Evolutionary conservation across 345 rosid species (phyloP).

Genomic region (Luvunga scandens): DNA sequence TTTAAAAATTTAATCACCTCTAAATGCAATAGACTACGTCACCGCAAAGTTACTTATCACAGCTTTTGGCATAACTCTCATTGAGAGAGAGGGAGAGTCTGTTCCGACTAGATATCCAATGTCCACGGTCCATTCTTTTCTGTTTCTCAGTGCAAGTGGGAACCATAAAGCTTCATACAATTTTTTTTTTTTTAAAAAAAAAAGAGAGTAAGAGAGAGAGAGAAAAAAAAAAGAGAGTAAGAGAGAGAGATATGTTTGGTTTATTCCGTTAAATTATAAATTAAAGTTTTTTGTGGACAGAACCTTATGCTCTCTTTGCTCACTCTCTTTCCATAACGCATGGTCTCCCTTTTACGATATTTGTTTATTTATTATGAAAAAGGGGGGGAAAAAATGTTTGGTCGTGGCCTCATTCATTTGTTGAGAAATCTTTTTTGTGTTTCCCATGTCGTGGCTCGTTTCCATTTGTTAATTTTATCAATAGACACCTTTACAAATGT

Average conservation of each 20-base stretch:
- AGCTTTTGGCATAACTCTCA: too few species aligned
- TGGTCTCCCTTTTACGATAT: slow-evolving; percentile 40
- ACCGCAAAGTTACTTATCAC: too few species aligned
- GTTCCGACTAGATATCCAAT: slow-evolving; percentile 20
- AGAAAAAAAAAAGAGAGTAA: neutral
- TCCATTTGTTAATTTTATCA: slow-evolving; percentile 6
- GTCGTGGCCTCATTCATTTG: neutral
- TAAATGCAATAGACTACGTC: too few species aligned
- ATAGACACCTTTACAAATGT: neutral
- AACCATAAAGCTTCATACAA: slow-evolving; percentile 5
- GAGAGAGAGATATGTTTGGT: slow-evolving; percentile 5
- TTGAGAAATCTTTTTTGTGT: neutral
- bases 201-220: neutral
- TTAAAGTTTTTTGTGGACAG: slow-evolving; percentile 17
- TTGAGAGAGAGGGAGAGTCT: too few species aligned
- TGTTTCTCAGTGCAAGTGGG: slow-evolving; percentile 24
- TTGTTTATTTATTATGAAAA: slow-evolving; percentile 14
- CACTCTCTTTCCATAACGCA: slow-evolving; percentile 27
- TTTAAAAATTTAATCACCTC: too few species aligned
- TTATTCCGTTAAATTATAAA: neutral
- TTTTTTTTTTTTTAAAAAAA: too few species aligned
- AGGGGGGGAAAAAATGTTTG: neutral
- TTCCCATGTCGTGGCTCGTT: slow-evolving; percentile 9
- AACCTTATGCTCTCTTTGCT: slow-evolving; percentile 35
- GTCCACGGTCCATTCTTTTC: slow-evolving; percentile 5